phyloP scores from a whole-genome alignment of 257 asterid genomes.

The Ligustrum vulgare region DNA sequence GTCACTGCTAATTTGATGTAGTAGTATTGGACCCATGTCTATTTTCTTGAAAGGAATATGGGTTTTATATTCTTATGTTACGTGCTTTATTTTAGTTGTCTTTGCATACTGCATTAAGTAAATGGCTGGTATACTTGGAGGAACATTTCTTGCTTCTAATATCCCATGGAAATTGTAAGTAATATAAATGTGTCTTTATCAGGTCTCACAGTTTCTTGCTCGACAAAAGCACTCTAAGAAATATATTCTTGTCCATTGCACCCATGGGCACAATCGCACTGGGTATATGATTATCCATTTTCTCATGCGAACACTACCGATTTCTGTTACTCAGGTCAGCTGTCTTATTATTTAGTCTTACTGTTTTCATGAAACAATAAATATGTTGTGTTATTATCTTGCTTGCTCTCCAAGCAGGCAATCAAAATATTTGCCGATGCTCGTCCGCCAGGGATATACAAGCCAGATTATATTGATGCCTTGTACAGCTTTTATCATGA shows the following conservation, averaged over 20 bases:
- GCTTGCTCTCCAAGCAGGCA: constrained; percentile 53
- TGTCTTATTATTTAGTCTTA: constrained; percentile 19
- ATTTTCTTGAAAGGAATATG: not conserved
- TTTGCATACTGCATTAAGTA: not conserved
- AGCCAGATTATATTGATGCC: constrained; percentile 85
- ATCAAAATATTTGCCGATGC: constrained; percentile 78
- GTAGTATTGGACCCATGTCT: not conserved
- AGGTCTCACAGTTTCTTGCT: constrained; percentile 81
- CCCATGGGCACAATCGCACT: constrained; percentile 98
- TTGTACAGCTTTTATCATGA: constrained; percentile 88
- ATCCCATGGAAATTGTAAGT: constrained; percentile 15
- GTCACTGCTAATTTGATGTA: not conserved
- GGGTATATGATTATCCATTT: constrained; percentile 94
- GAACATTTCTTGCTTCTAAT: constrained; percentile 6
- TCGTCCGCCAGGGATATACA: constrained; percentile 97
- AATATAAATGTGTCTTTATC: constrained; percentile 24
- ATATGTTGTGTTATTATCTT: constrained; percentile 14
- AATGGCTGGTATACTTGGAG: not conserved
- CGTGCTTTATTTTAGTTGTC: not conserved
- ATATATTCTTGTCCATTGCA: constrained; percentile 88
- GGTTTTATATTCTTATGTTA: not conserved
- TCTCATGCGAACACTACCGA: constrained; percentile 78
- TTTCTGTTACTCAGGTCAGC: constrained; percentile 84
- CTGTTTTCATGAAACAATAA: not conserved
- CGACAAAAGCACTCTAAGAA: constrained; percentile 77